These are phyloP conservation scores for Diaporthe longicolla DNA, from an alignment of 2,329 filamentous ascomycete species.

Conservation along the genomic window DNA sequence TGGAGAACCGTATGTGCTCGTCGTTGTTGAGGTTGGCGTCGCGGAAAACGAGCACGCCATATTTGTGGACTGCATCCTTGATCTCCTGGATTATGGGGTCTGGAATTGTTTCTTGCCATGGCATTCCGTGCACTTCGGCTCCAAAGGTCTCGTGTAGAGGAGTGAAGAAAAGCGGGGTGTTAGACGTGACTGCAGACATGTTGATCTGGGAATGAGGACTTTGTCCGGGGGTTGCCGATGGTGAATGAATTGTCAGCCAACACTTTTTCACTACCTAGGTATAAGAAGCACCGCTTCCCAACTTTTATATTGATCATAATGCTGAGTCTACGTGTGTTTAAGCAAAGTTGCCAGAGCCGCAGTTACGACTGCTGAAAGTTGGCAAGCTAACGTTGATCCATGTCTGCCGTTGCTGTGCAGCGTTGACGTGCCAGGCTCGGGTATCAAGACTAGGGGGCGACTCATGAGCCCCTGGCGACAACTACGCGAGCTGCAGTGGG, in stretches of 20 bases:
- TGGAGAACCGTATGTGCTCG: conserved; percentile 36
- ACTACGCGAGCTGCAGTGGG: conserved; percentile 4
- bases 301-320: conserved; percentile 10
- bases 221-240: conserved; percentile 1
- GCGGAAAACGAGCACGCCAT: conserved; percentile 38
- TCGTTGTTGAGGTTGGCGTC: conserved; percentile 30
- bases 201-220: conserved; percentile 9
- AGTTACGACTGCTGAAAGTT: not conserved
- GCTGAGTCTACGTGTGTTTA: not conserved
- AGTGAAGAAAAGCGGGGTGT: conserved; percentile 8
- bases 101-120: conserved; percentile 14
- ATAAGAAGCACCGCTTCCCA: not conserved
- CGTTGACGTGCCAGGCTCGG: not conserved
- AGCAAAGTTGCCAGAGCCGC: not conserved
- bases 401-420: conserved; percentile 1
- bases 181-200: conserved; percentile 8
- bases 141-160: conserved; percentile 9
- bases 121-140: conserved; percentile 21
- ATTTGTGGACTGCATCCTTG: conserved; percentile 31
- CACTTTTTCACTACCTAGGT: not conserved
- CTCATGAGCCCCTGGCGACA: not conserved
- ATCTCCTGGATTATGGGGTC: conserved; percentile 18
- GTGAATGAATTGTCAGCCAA: conserved; percentile 9
- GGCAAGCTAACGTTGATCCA: not conserved
- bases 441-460: not conserved